These are phyloP conservation scores for Oemleria cerasiformis DNA, from an alignment of 306 rosid species.

Conservation along the genomic window DNA sequence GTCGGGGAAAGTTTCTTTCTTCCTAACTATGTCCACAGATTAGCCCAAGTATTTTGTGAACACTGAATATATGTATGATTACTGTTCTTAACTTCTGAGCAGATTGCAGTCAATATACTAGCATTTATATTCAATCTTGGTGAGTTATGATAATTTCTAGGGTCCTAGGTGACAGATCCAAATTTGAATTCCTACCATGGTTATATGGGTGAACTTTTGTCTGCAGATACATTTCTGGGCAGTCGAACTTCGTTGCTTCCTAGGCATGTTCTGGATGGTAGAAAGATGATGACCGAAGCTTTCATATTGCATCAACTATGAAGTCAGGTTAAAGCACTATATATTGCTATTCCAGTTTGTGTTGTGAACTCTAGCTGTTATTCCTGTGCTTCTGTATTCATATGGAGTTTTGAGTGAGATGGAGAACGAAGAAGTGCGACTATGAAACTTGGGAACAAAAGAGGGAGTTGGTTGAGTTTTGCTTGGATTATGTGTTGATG, in stretches of 20 bases:
- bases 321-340: not conserved
- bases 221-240: constrained; percentile 7
- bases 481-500: too few relatives aligned
- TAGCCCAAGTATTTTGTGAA: not conserved
- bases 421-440: too few relatives aligned
- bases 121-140: not conserved
- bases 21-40: not conserved
- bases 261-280: not conserved
- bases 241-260: not conserved
- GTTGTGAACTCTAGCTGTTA: not conserved
- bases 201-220: not conserved
- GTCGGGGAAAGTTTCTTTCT: not conserved
- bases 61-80: too few relatives aligned
- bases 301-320: not conserved
- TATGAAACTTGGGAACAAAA: not conserved
- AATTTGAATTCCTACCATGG: not conserved
- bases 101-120: not conserved
- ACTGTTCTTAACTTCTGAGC: not conserved
- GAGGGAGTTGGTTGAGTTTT: too few relatives aligned
- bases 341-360: too few relatives aligned
- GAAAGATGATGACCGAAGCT: not conserved
- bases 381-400: too few relatives aligned
- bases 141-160: not conserved
- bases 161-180: not conserved
- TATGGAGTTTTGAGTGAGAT: too few relatives aligned